phyloP scores from a whole-genome alignment of 495 filamentous ascomycete genomes.

The Lasiosphaeria miniovina region DNA sequence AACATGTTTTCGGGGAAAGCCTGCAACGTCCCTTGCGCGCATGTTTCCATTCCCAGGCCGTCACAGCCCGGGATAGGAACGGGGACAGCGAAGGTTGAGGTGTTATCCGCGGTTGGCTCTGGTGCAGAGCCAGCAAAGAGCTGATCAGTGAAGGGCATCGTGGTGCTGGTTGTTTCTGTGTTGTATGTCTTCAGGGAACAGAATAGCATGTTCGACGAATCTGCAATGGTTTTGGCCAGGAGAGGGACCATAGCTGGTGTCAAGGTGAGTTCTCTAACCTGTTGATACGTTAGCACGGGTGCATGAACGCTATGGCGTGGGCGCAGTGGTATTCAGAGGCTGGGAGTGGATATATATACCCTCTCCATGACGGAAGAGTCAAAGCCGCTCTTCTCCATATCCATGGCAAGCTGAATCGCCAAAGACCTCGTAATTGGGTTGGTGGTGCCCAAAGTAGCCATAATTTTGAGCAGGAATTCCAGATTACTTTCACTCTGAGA shows the following conservation, averaged over 20 bases:
- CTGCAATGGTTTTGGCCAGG: neutral
- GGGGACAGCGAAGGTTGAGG: neutral
- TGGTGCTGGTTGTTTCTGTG: conserved; percentile 1
- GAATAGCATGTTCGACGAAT: conserved; percentile 9
- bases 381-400: conserved; percentile 12
- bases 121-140: neutral
- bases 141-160: neutral
- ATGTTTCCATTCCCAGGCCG: neutral
- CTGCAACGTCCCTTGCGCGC: neutral
- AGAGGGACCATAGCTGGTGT: neutral
- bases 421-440: conserved; percentile 7
- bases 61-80: neutral
- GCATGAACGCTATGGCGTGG: too few species aligned
- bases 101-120: neutral
- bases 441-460: conserved; percentile 3
- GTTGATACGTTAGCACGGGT: neutral
- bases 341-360: neutral
- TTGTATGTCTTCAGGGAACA: neutral
- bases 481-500: conserved; percentile 7
- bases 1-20: neutral
- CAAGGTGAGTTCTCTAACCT: neutral
- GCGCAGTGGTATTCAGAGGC: neutral
- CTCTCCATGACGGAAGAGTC: conserved; percentile 2
- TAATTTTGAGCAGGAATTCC: conserved; percentile 4
- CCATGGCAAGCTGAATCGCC: conserved; percentile 14